phyloP scores from a whole-genome alignment of 306 rosid genomes.

The Malus fusca region DNA sequence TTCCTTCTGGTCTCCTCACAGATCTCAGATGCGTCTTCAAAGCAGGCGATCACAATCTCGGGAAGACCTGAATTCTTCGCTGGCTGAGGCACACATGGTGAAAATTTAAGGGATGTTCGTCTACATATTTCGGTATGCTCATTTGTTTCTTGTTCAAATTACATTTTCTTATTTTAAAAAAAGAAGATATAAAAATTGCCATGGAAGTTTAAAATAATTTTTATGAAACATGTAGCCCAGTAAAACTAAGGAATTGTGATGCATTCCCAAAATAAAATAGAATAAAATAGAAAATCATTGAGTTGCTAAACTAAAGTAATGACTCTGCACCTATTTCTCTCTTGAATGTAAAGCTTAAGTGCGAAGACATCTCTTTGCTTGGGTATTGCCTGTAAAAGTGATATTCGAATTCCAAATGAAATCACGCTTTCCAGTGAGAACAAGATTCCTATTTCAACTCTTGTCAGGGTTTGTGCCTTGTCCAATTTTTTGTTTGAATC shows the following conservation, averaged over 20 bases:
- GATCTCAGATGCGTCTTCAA: constrained; percentile 87
- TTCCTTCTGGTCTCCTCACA: constrained; percentile 71
- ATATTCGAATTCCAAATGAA: no score
- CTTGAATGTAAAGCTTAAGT: not conserved
- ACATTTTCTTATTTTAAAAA: constrained; percentile 2
- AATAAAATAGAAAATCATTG: not conserved
- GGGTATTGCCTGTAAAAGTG: no score
- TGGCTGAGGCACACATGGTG: constrained; percentile 66
- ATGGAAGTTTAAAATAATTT: constrained; percentile 24
- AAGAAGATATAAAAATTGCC: constrained; percentile 2
- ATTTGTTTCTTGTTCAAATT: constrained; percentile 20
- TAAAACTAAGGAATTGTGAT: constrained; percentile 18
- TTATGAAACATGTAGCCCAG: constrained; percentile 28
- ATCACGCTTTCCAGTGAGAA: no score
- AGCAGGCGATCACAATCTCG: constrained; percentile 97
- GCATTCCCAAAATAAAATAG: not conserved
- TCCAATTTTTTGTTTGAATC: no score
- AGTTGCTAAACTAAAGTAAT: not conserved
- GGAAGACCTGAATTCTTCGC: constrained; percentile 75
- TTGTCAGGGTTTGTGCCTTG: not conserved
- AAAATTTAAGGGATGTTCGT: constrained; percentile 47
- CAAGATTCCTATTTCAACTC: no score
- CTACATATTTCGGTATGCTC: constrained; percentile 39
- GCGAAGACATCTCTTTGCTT: no score
- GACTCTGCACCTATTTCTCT: not conserved